Evolutionary conservation across 169 alveolate genomes (phyloP), one percentile per base, ranked within the genome.

Genomic region (Cryptosporidium muris): DNA sequence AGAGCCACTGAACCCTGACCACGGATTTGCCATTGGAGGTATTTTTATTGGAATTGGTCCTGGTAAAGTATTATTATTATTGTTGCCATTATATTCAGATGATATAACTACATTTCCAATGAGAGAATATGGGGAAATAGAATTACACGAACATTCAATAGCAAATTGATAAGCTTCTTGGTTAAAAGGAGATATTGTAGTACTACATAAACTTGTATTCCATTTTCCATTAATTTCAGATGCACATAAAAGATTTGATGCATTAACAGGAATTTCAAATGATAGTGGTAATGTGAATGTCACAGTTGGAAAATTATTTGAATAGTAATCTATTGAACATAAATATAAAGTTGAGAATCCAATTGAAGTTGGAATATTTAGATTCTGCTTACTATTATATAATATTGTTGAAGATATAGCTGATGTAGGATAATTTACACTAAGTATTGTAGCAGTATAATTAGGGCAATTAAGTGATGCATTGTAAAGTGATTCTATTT

Each of bases 231-330:
- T 64, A 14, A 48, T 74, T 14, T 45, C n/a, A 66, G 60, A 58
- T 16, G 85, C 56, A 60, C 85, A 74, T 0, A 66, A 66, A 14
- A 74, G 54, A 43, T 58, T 45, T 38, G 85, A 58, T 68, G 60
- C 48, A 60, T 74, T 74, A 2, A 74, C 85, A 5, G 85, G 85
- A 8, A 74, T 74, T 42, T 74, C 85, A 74, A 74, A 74, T 16
- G 85, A 74, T 34, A 74, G 68, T 8, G 85, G 85, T 2, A 74
- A 51, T 4, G 67, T 54, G 34, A 74, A 74, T 53, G 85, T 74
- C 34, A 54, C 85, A 36, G 85, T 43, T 12, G 68, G 66, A 25
- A n/a, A 45, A 14, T 51, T 63, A 60, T 74, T 43, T 7, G 74
- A 48, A 54, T 74, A 74, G 45, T 74, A 74, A 48, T 74, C 85